Percentiles rank a stretch among this genome's conserved stretches.
phyloP scores from a whole-genome alignment of 306 rosid genomes.

The Castanopsis chinensis region DNA sequence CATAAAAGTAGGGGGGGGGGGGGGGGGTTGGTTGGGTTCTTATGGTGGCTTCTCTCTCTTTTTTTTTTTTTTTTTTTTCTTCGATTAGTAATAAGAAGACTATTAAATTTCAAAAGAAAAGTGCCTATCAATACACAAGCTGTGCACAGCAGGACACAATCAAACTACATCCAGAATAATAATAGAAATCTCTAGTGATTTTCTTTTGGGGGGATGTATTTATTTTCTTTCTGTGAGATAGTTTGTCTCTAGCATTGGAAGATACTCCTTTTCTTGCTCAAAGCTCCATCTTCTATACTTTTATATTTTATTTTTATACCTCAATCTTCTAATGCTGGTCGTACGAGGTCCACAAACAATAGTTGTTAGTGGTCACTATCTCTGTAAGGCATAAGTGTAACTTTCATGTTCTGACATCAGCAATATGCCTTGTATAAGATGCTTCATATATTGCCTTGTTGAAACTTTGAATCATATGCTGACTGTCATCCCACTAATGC shows the following conservation, averaged over 20 bases:
- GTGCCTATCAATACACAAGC: no score
- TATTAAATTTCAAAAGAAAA: no score
- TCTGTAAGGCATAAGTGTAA: background rate
- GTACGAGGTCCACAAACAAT: background rate
- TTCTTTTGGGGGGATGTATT: background rate
- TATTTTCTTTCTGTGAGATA: background rate
- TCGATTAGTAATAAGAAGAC: no score
- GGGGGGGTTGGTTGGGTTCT: conserved; percentile 1
- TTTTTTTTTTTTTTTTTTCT: no score
- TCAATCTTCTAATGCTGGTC: background rate
- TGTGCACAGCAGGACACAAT: no score
- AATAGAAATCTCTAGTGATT: background rate
- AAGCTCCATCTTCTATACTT: background rate
- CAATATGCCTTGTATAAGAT: background rate
- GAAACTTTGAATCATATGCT: background rate
- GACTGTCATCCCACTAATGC: background rate
- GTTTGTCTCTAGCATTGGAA: background rate
- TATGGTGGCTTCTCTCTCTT: no score
- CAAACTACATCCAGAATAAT: background rate
- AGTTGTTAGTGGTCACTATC: background rate
- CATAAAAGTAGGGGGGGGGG: conserved; percentile 6
- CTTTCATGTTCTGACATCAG: background rate
- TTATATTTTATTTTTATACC: background rate
- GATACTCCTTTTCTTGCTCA: background rate
- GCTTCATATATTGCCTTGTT: background rate